phyloP scores from a whole-genome alignment of 148 eudicot genomes.

The Dianthus caryophyllus region DNA sequence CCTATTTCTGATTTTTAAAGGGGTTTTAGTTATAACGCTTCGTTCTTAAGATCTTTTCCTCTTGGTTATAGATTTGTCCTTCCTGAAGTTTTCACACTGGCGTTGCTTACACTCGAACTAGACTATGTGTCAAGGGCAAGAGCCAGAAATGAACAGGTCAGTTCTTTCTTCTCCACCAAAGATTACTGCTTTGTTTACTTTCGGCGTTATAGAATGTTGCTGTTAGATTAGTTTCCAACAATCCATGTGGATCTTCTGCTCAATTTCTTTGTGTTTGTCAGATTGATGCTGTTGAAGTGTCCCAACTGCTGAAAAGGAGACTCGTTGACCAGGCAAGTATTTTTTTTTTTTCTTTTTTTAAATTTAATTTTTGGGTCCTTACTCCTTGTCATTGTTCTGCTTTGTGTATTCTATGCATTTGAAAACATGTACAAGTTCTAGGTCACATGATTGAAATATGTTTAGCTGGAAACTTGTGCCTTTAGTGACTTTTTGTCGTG shows the following conservation, averaged over 20 bases:
- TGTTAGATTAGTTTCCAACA: constrained; percentile 1
- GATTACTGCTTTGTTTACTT: constrained; percentile 6
- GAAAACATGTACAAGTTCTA: constrained; percentile 1
- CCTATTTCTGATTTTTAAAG: neutral
- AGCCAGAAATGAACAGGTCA: constrained; percentile 67
- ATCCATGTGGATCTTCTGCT: constrained; percentile 8
- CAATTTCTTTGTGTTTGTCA: constrained; percentile 30
- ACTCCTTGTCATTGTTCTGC: neutral
- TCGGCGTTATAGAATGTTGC: neutral
- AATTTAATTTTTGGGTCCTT: constrained; percentile 15
- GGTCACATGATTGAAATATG: too few species aligned
- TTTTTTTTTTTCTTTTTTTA: too few species aligned
- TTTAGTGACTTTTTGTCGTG: too few species aligned
- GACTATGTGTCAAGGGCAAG: constrained; percentile 75
- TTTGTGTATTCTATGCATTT: neutral
- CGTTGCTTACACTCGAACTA: constrained; percentile 77
- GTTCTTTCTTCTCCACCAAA: neutral
- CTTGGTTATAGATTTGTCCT: constrained; percentile 46
- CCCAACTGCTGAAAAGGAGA: constrained; percentile 60
- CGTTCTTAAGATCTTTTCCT: neutral
- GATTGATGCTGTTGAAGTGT: constrained; percentile 78
- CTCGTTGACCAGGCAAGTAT: constrained; percentile 65
- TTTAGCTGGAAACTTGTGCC: too few species aligned
- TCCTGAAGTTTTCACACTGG: constrained; percentile 72
- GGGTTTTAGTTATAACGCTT: neutral